A percentile compares a stretch with the other conserved stretches of the same genome.
These are phyloP conservation scores for Fusarium sulawesiense DNA, from an alignment of 2,329 filamentous ascomycete species.

Conservation along the genomic window DNA sequence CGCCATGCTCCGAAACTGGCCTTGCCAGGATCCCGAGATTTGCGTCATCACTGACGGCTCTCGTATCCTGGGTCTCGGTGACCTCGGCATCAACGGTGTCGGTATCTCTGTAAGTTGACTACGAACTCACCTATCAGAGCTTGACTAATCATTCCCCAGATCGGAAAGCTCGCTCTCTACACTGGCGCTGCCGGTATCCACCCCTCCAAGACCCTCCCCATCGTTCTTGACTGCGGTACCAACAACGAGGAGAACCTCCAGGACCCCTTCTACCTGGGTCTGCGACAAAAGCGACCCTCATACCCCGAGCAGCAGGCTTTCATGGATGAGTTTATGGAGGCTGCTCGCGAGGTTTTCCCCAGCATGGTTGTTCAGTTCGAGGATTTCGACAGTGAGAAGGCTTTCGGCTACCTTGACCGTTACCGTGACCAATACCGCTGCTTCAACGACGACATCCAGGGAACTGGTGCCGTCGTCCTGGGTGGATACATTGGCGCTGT, in stretches of 20 bases:
- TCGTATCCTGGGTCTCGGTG: constrained; percentile 89
- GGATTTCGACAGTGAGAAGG: constrained; percentile 92
- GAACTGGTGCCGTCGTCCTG: constrained; percentile 93
- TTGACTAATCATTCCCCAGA: constrained; percentile 55
- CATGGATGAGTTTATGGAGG: constrained; percentile 97
- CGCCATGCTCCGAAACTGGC: constrained; percentile 93
- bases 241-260: constrained; percentile 73
- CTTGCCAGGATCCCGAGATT: constrained; percentile 88
- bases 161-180: constrained; percentile 96
- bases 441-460: constrained; percentile 99
- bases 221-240: constrained; percentile 75
- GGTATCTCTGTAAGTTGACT: constrained; percentile 81
- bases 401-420: constrained; percentile 90
- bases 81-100: constrained; percentile 96
- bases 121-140: background rate
- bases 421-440: constrained; percentile 91
- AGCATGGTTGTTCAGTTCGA: constrained; percentile 89
- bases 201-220: constrained; percentile 82
- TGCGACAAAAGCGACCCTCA: constrained; percentile 83
- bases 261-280: constrained; percentile 87
- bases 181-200: constrained; percentile 95
- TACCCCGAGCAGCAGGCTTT: constrained; percentile 86
- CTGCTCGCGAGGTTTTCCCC: constrained; percentile 78
- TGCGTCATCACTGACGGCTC: constrained; percentile 97
- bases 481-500: constrained; percentile 82